phyloP scores from a whole-genome alignment of 306 rosid genomes.

The Malus domestica region DNA sequence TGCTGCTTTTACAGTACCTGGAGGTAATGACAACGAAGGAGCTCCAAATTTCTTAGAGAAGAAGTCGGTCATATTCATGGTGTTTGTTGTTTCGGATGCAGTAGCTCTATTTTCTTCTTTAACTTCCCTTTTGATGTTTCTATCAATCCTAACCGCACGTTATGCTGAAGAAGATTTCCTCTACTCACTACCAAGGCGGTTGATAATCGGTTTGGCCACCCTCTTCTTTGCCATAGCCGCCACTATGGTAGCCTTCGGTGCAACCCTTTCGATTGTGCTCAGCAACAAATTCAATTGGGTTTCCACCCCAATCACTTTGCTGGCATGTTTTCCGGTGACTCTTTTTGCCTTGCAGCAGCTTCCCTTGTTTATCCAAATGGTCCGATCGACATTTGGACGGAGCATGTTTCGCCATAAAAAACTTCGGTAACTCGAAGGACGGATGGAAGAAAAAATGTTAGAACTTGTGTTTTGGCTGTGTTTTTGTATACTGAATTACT shows the following conservation, averaged over 20 bases:
- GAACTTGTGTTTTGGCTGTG: not conserved
- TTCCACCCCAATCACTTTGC: not conserved
- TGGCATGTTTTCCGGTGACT: not conserved
- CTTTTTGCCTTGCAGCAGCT: not conserved
- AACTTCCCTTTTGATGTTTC: constrained; percentile 42
- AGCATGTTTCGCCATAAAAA: not conserved
- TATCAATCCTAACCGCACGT: constrained; percentile 32
- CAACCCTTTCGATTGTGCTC: not conserved
- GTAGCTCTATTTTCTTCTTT: constrained; percentile 44
- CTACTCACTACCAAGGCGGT: constrained; percentile 25
- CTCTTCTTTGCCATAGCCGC: constrained; percentile 36
- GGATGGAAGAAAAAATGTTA: not conserved
- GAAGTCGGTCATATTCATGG: constrained; percentile 17
- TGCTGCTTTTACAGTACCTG: constrained; percentile 44
- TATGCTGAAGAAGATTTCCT: constrained; percentile 44
- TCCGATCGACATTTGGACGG: not conserved
- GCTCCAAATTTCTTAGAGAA: constrained; percentile 28
- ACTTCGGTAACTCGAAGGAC: not conserved
- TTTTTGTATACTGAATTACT: not conserved
- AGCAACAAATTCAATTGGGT: not conserved
- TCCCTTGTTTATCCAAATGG: constrained; percentile 9
- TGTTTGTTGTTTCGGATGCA: constrained; percentile 39
- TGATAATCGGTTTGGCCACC: constrained; percentile 38
- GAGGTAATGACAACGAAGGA: constrained; percentile 39
- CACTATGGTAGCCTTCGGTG: constrained; percentile 36